phyloP scores from a whole-genome alignment of 2,329 filamentous ascomycete genomes.

The Pestalotiopsis sp. region DNA sequence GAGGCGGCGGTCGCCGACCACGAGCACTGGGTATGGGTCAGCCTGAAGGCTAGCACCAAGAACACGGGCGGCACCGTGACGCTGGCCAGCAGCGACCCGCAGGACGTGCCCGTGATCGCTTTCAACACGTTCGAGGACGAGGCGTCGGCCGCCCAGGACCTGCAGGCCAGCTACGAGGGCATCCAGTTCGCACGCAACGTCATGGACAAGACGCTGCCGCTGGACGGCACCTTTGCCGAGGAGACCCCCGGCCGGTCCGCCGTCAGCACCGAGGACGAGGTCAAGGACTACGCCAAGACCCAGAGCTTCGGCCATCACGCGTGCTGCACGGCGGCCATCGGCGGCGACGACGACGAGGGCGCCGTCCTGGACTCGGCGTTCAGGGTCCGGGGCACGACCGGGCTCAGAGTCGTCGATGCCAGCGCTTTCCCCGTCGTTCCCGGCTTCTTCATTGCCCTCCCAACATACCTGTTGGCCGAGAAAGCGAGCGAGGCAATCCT shows the following conservation, averaged over 20 bases:
- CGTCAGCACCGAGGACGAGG: slow-evolving; percentile 2
- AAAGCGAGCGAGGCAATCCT: slow-evolving; percentile 14
- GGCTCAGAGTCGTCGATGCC: slow-evolving; percentile 12
- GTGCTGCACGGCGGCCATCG: slow-evolving; percentile 13
- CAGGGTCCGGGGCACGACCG: slow-evolving; percentile 9
- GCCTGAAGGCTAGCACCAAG: slow-evolving; percentile 5
- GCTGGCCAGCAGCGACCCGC: slow-evolving; percentile 1
- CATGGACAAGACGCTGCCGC: slow-evolving; percentile 18
- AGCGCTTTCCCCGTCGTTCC: slow-evolving; percentile 14
- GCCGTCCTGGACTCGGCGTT: slow-evolving; percentile 13
- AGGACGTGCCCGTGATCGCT: slow-evolving; percentile 4
- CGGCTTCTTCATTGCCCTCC: slow-evolving; percentile 14
- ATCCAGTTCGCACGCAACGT: slow-evolving; percentile 11
- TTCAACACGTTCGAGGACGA: slow-evolving; percentile 10
- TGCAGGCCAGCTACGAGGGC: slow-evolving; percentile 4
- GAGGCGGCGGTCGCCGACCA: slow-evolving; percentile 1
- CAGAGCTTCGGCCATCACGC: slow-evolving; percentile 15
- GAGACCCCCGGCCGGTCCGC: slow-evolving; percentile 14
- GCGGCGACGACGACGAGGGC: slow-evolving; percentile 9
- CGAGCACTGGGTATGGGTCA: slow-evolving; percentile 9
- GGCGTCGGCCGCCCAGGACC: neutral
- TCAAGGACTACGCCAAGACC: slow-evolving; percentile 10
- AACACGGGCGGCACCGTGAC: slow-evolving; percentile 6
- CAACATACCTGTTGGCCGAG: slow-evolving; percentile 12
- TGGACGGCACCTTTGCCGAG: slow-evolving; percentile 20